phyloP scores from a whole-genome alignment of 768 basidiomycete species.

The Auriscalpium vulgare region DNA sequence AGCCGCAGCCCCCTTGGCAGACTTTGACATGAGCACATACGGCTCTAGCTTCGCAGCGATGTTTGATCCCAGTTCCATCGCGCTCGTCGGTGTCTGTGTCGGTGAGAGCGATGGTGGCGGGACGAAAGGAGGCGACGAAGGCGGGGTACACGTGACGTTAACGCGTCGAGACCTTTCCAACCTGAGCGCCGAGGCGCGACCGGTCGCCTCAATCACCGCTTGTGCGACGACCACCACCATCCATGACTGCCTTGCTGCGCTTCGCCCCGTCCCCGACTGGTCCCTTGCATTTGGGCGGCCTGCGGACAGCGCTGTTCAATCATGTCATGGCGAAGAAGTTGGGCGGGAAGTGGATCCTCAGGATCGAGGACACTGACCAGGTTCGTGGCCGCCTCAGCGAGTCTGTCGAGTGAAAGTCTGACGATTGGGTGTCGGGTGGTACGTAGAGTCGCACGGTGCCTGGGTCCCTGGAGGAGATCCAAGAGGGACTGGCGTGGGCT shows the following conservation, averaged over 20 bases:
- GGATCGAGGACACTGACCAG: slow-evolving; percentile 93
- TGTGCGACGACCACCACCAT: background rate
- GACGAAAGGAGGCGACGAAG: background rate
- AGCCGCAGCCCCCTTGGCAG: slow-evolving; percentile 85
- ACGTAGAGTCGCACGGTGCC: slow-evolving; percentile 70
- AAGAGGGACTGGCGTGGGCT: slow-evolving; percentile 78
- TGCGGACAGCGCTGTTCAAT: slow-evolving; percentile 92
- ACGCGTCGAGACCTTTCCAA: background rate
- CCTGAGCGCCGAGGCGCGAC: background rate
- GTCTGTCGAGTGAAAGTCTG: background rate
- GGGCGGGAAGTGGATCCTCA: slow-evolving; percentile 83
- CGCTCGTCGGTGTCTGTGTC: background rate
- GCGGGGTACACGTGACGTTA: background rate
- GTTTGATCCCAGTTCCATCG: slow-evolving; percentile 58
- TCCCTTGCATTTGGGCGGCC: slow-evolving; percentile 86
- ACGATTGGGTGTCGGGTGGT: background rate
- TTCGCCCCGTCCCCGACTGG: slow-evolving; percentile 99
- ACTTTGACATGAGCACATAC: slow-evolving; percentile 86
- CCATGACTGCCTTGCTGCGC: slow-evolving; percentile 43
- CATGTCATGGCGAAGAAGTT: slow-evolving; percentile 75
- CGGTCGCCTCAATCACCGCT: background rate
- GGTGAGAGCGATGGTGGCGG: background rate
- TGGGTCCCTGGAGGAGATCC: slow-evolving; percentile 77
- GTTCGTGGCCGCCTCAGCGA: slow-evolving; percentile 36
- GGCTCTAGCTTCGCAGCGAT: slow-evolving; percentile 75